Evolutionary conservation across 176 grass and related monocot species (phyloP).

Genomic region (Musa itinerans): DNA sequence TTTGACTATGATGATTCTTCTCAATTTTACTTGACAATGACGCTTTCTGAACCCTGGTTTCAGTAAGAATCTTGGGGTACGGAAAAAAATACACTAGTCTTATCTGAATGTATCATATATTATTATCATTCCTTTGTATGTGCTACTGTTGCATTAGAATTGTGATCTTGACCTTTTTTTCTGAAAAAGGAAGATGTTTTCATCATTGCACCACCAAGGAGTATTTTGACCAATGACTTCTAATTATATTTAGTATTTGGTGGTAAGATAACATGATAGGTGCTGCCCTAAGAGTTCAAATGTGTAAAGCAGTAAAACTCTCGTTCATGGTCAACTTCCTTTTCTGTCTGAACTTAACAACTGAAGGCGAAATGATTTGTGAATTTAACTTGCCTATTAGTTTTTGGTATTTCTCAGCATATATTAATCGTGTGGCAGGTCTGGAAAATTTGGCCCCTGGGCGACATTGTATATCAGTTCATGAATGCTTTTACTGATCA

Average conservation of each 20-base stretch:
- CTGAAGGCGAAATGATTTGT: background rate
- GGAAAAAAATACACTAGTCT: background rate
- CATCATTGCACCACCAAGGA: background rate
- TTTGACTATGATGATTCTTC: background rate
- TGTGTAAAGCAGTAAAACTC: background rate
- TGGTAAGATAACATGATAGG: background rate
- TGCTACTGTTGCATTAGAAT: background rate
- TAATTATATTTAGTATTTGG: background rate
- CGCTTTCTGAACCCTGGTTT: background rate
- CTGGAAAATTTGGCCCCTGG: constrained; percentile 87
- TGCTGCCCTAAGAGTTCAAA: background rate
- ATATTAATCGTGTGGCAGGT: constrained; percentile 29
- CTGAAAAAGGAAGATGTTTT: background rate
- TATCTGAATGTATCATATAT: background rate
- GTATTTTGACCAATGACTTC: background rate
- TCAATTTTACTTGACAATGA: background rate
- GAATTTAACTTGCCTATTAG: background rate
- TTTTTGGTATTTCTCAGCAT: background rate
- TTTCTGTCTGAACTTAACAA: background rate
- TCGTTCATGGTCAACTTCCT: background rate
- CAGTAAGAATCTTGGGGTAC: background rate
- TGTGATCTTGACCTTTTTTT: background rate
- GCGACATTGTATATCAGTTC: constrained; percentile 66
- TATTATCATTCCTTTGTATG: background rate
- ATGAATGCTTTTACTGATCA: constrained; percentile 99